Percentiles rank a stretch among this genome's conserved stretches.
phyloP scores from a whole-genome alignment of 1,139 yeast species.

The Ashbya aceris region DNA sequence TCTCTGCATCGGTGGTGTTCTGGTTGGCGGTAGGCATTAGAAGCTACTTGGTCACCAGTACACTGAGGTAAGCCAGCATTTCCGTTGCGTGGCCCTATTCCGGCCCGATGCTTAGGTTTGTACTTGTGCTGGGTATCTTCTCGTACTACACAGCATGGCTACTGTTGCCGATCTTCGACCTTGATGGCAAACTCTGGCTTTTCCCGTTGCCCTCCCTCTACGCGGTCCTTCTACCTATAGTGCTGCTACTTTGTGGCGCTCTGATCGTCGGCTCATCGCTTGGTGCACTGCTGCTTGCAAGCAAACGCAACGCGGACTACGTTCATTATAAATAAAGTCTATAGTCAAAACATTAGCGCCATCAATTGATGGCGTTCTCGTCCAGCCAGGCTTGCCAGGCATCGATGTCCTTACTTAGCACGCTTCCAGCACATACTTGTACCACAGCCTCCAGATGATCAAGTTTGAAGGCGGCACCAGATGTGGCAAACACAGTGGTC shows the following conservation, averaged over 20 bases:
- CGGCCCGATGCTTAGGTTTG: slow-evolving; percentile 18
- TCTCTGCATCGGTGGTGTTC: no score
- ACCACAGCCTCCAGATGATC: slow-evolving; percentile 54
- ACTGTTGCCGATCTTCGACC: slow-evolving; percentile 24
- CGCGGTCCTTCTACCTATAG: slow-evolving; percentile 26
- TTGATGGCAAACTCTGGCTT: slow-evolving; percentile 15
- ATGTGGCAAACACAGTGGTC: slow-evolving; percentile 8
- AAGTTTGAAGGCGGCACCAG: slow-evolving; percentile 14
- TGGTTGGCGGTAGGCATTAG: no score
- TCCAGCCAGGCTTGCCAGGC: slow-evolving; percentile 74
- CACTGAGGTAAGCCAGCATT: no score
- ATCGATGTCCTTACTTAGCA: slow-evolving; percentile 43
- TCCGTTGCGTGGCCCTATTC: no score
- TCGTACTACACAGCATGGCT: slow-evolving; percentile 26
- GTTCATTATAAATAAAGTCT: neutral
- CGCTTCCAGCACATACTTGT: slow-evolving; percentile 64
- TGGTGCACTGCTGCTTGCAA: slow-evolving; percentile 15
- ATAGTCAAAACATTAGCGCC: neutral
- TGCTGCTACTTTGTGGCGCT: slow-evolving; percentile 20
- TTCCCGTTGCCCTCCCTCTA: slow-evolving; percentile 26
- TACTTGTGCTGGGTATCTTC: slow-evolving; percentile 14
- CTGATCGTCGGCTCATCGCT: slow-evolving; percentile 22
- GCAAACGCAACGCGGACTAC: neutral
- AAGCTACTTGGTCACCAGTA: no score
- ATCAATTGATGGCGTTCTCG: slow-evolving; percentile 31